Conservation (phyloP, 1,284 basidiomycete genomes). For the Takashimella koratensis region DNA sequence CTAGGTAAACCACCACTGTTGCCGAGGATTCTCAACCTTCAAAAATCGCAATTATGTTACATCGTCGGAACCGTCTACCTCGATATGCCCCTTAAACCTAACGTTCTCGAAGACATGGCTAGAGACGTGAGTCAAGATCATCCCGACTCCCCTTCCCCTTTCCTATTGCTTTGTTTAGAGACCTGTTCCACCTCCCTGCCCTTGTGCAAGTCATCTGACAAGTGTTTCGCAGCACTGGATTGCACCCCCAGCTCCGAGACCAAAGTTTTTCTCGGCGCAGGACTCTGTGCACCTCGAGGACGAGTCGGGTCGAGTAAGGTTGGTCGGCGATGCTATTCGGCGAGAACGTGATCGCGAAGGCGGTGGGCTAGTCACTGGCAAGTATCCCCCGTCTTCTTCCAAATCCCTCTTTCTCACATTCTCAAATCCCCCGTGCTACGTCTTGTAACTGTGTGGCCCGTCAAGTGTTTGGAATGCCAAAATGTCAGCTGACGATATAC, state of each 20-base stretch:
- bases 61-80: constrained; percentile 94
- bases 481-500: not conserved
- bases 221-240: constrained; percentile 81
- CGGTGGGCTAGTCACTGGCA: constrained; percentile 69
- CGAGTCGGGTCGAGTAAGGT: constrained; percentile 83
- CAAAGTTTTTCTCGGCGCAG: constrained; percentile 70
- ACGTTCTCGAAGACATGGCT: constrained; percentile 90
- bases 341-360: constrained; percentile 50
- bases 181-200: no score
- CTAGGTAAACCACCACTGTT: constrained; percentile 70
- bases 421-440: no score
- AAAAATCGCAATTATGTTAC: constrained; percentile 79
- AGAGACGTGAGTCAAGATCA: constrained; percentile 76
- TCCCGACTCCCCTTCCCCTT: no score
- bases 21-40: constrained; percentile 81
- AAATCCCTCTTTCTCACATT: no score
- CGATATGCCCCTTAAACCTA: constrained; percentile 97
- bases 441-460: no score
- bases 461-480: not conserved
- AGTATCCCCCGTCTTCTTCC: constrained; percentile 5
- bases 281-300: constrained; percentile 91
- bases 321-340: constrained; percentile 66
- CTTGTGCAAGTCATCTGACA: no score
- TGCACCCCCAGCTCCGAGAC: constrained; percentile 68
- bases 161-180: no score